Percentiles rank a stretch among this genome's conserved stretches.
Evolutionary conservation across 1,139 yeast species (phyloP).

Genomic region (Lodderomyces metapsilosis): DNA sequence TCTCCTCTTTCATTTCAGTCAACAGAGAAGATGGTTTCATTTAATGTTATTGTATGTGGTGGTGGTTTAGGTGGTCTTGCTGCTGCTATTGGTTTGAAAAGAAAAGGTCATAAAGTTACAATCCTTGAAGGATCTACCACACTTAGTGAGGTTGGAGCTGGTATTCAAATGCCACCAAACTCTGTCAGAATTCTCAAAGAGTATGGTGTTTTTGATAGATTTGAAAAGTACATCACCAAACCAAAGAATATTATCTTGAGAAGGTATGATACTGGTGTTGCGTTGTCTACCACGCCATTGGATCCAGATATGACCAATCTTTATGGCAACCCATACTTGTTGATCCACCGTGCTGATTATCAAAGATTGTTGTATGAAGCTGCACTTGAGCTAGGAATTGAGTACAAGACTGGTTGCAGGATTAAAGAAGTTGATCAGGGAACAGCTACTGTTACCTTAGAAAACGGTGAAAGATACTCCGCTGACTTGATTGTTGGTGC

Average conservation of each 20-base stretch:
- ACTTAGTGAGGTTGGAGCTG: slow-evolving; percentile 1
- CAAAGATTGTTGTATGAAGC: not conserved
- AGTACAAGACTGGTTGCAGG: slow-evolving; percentile 1
- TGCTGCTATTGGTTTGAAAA: too few relatives aligned
- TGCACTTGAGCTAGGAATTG: not conserved
- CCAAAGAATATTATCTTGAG: slow-evolving; percentile 1
- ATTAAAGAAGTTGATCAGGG: not conserved
- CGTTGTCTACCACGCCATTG: not conserved
- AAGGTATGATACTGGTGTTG: not conserved
- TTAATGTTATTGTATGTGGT: too few relatives aligned
- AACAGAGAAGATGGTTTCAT: too few relatives aligned
- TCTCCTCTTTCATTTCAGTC: too few relatives aligned
- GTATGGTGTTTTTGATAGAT: not conserved
- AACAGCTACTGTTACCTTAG: not conserved
- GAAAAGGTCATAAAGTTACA: not conserved
- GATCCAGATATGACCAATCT: slow-evolving; percentile 1
- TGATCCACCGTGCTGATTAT: slow-evolving; percentile 1
- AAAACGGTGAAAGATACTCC: not conserved
- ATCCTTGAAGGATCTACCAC: not conserved
- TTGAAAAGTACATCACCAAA: not conserved
- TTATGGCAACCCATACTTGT: slow-evolving; percentile 2
- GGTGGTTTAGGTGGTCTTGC: too few relatives aligned
- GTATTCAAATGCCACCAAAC: slow-evolving; percentile 2
- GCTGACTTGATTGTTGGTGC: slow-evolving; percentile 2
- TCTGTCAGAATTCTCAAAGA: slow-evolving; percentile 1